Evolutionary conservation across 768 basidiomycete species (phyloP).

Genomic region (Kwoniella europaea): DNA sequence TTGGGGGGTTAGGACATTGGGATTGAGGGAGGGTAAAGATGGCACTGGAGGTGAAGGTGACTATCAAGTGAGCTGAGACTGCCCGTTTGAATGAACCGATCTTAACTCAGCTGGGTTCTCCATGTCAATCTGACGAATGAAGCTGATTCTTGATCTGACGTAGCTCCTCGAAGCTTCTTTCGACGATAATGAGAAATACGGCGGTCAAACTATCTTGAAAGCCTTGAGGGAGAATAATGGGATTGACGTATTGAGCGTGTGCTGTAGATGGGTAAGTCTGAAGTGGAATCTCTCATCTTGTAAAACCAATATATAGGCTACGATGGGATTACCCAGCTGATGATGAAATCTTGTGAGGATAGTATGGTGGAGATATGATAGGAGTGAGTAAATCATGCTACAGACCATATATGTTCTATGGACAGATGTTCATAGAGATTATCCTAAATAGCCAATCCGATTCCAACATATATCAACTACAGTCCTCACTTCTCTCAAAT

Average conservation of each 20-base stretch:
- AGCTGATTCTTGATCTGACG: neutral
- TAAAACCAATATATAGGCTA: neutral
- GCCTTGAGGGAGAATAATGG: conserved; percentile 41
- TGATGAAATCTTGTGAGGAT: neutral
- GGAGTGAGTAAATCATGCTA: conserved; percentile 34
- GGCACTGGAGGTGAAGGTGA: conserved; percentile 51
- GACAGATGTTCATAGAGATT: neutral
- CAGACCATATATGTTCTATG: neutral
- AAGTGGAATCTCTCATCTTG: conserved; percentile 7
- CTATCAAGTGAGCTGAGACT: conserved; percentile 42
- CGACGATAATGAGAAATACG: conserved; percentile 53
- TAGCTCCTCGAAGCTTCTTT: conserved; percentile 45
- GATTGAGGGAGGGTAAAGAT: conserved; percentile 46
- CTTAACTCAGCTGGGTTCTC: no score
- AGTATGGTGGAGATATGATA: conserved; percentile 55
- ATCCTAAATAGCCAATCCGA: conserved; percentile 38
- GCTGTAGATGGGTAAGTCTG: conserved; percentile 49
- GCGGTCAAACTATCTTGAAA: conserved; percentile 43
- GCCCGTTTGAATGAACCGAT: no score
- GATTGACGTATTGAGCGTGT: conserved; percentile 47
- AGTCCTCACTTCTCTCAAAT: conserved; percentile 35
- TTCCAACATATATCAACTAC: conserved; percentile 53
- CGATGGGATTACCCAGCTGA: no score
- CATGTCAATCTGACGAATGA: neutral
- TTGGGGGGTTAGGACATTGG: conserved; percentile 46